These are phyloP conservation scores for Aphanoascus verrucosus DNA, from an alignment of 2,329 filamentous ascomycete species.

Conservation along the genomic window DNA sequence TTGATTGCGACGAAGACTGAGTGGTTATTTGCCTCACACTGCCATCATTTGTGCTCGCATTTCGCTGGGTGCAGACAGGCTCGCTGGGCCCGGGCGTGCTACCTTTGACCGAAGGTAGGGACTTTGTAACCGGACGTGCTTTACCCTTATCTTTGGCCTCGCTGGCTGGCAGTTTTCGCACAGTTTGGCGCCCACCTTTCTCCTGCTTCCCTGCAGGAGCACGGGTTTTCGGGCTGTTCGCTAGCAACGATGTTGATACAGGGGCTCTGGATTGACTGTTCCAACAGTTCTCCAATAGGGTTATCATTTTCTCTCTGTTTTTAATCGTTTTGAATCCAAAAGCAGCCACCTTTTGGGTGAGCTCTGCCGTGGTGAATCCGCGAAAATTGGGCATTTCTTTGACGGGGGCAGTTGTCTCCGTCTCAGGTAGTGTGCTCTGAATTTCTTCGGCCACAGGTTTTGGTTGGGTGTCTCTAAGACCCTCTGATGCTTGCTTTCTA, in stretches of 20 bases:
- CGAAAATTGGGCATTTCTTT: conserved; percentile 46
- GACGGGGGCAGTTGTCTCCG: not conserved
- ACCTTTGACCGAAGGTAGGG: not conserved
- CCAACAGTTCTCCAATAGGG: conserved; percentile 61
- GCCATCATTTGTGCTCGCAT: not conserved
- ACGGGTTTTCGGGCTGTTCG: not conserved
- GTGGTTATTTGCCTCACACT: not conserved
- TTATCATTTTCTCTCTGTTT: conserved; percentile 57
- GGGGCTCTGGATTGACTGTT: conserved; percentile 41
- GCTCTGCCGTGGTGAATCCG: conserved; percentile 50
- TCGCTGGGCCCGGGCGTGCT: not conserved
- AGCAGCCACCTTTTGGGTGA: conserved; percentile 50
- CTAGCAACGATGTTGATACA: not conserved
- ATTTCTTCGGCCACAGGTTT: not conserved
- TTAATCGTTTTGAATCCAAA: conserved; percentile 67
- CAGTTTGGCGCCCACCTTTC: not conserved
- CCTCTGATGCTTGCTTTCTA: not conserved
- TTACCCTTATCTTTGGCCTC: not conserved
- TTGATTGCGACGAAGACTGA: not conserved
- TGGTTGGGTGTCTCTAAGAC: not conserved
- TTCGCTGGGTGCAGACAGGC: not conserved
- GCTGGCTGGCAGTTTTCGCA: not conserved
- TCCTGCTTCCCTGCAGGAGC: not conserved
- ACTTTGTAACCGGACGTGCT: not conserved
- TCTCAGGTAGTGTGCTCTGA: not conserved